Base-by-base conservation (phyloP, 2,329 filamentous ascomycete species). In the Colletotrichum viniferum region DNA sequence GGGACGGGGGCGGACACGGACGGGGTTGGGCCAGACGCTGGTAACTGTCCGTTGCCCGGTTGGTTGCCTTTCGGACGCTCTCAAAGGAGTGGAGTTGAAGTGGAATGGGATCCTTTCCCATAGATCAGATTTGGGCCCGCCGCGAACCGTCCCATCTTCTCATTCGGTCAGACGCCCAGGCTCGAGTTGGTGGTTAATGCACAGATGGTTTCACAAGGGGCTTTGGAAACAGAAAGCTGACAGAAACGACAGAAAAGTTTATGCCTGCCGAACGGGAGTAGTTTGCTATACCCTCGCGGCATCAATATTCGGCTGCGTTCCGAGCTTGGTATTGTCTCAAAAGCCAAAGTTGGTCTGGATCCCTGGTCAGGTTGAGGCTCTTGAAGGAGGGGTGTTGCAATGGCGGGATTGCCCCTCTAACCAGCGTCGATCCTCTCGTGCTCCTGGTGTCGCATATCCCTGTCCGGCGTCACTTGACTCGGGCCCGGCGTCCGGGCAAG, bases 401-500 rank as follows among this genome's bases (percentile, higher is more conserved):
- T 38, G 62, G 58, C 28, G 48, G 48, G 56, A 64, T 62, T 43
- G 24, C 14, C 36, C 58, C 48, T 61, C 69, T 24, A 73, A 56
- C 43, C 63, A 73, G 62, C 21, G 69, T 68, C 69, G 69, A 73
- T 73, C 63, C 43, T 74, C 61, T 21, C 30, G 30, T 30, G 32
- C 13, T 62, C 38, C 32, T 55, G 69, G 69, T 64, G 73, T 75
- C 73, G 56, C 73, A 73, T 58, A 75, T 75, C 73, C 73, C 73
- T 69, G 63, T 34, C 55, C 63, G 58, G 30, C 21, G 24, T 75
- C 38, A 60, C 73, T 73, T 60, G 73, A 75, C 58, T n/a, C 58
- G 43, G 62, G 58, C 26, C 55, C 16, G 38, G 62, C 62, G 4
- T 32, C 24, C 62, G 24, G 43, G 12, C 38, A 43, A 69, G n/a